Conservation (phyloP, 768 basidiomycete genomes). For the Kwoniella sp. region DNA sequence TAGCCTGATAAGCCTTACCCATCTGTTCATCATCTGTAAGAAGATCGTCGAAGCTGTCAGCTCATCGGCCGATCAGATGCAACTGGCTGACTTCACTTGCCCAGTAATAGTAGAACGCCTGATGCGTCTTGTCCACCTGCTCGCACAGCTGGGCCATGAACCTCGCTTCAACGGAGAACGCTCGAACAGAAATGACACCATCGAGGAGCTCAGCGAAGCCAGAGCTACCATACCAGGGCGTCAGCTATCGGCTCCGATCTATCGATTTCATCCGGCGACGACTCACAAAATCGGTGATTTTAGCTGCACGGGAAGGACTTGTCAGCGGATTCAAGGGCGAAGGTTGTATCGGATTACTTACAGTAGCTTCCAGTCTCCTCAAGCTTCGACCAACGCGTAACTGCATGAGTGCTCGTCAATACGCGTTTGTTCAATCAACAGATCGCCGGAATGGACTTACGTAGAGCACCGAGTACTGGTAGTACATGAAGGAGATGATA, state of each 20-base stretch:
- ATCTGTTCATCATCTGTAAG: constrained; percentile 47
- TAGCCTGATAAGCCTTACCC: constrained; percentile 29
- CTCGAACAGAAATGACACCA: constrained; percentile 89
- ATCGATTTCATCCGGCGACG: no score
- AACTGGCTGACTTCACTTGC: constrained; percentile 1
- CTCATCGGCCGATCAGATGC: neutral
- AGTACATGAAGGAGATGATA: constrained; percentile 74
- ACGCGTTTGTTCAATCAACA: neutral
- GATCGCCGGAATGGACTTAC: constrained; percentile 17
- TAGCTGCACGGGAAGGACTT: constrained; percentile 60
- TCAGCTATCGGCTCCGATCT: no score
- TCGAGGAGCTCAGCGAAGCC: constrained; percentile 64
- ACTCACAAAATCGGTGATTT: constrained; percentile 47
- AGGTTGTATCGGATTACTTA: constrained; percentile 61
- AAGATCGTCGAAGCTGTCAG: neutral
- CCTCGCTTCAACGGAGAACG: constrained; percentile 76
- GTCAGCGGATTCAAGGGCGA: neutral
- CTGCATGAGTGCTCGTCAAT: constrained; percentile 16
- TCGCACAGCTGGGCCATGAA: constrained; percentile 75
- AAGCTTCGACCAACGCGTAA: constrained; percentile 76
- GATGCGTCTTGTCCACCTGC: constrained; percentile 60
- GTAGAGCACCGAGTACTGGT: constrained; percentile 62
- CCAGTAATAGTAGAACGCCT: constrained; percentile 78
- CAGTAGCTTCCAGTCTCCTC: constrained; percentile 86
- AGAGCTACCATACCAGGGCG: constrained; percentile 27